These are phyloP conservation scores for Hemisphaericaspora xylanilytica DNA, from an alignment of 1,139 yeast genomes.

Conservation along the genomic window DNA sequence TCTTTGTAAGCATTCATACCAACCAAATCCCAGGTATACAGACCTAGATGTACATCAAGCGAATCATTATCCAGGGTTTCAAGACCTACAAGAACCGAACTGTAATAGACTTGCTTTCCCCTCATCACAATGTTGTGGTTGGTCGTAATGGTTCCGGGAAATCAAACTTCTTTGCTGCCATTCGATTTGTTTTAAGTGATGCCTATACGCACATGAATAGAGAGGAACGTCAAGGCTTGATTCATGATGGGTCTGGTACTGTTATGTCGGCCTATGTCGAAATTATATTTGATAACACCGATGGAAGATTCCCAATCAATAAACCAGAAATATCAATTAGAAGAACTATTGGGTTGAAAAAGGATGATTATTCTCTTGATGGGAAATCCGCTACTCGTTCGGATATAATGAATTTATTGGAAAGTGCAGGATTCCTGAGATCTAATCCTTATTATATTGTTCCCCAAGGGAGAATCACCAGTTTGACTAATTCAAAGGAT, in stretches of 20 bases:
- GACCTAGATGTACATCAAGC: conserved; percentile 45
- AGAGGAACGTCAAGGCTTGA: conserved; percentile 84
- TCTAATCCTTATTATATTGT: conserved; percentile 94
- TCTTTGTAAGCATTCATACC: too few relatives aligned
- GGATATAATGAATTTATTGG: conserved; percentile 80
- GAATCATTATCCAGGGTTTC: conserved; percentile 82
- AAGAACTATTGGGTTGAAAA: conserved; percentile 87
- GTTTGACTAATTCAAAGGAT: conserved; percentile 86
- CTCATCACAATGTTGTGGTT: conserved; percentile 83
- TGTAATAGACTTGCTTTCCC: conserved; percentile 71
- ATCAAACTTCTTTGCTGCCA: conserved; percentile 93
- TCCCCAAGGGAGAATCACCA: conserved; percentile 90
- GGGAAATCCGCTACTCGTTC: conserved; percentile 75
- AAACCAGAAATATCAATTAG: conserved; percentile 70
- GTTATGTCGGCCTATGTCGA: conserved; percentile 94
- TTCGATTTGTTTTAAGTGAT: conserved; percentile 87
- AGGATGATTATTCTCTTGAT: conserved; percentile 85
- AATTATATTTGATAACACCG: conserved; percentile 78
- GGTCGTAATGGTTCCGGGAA: conserved; percentile 98
- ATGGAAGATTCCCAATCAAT: conserved; percentile 69
- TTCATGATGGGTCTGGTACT: conserved; percentile 89
- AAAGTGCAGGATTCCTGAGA: conserved; percentile 89
- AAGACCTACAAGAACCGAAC: conserved; percentile 90
- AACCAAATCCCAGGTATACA: too few relatives aligned
- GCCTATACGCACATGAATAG: conserved; percentile 85